These are phyloP conservation scores for Metschnikowia dekortorum DNA, from an alignment of 805 yeast species.

Conservation along the genomic window DNA sequence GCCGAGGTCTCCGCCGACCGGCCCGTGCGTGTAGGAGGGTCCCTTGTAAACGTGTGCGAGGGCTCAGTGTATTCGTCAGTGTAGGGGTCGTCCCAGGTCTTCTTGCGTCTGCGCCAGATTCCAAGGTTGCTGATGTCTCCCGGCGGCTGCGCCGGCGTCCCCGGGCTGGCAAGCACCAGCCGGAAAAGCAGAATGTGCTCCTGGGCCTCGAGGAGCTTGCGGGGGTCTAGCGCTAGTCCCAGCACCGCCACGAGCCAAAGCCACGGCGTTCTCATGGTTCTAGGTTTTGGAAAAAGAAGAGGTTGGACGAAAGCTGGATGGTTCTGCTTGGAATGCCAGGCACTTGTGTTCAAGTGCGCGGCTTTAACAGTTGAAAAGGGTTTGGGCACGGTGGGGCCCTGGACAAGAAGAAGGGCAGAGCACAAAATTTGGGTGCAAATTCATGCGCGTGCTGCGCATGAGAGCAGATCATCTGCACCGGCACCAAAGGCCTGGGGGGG, in stretches of 20 bases:
- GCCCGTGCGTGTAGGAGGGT: not conserved
- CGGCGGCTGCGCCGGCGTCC: no score
- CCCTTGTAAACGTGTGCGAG: not conserved
- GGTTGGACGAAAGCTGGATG: no score
- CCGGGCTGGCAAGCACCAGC: not conserved
- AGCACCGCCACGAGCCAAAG: slow-evolving; percentile 1
- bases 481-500: no score
- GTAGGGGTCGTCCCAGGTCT: not conserved
- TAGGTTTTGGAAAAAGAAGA: not conserved
- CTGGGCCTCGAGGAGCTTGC: not conserved
- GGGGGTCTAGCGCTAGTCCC: slow-evolving; percentile 2
- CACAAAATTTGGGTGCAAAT: slow-evolving; percentile 1
- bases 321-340: no score
- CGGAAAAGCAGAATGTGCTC: slow-evolving; percentile 1
- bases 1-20: not conserved
- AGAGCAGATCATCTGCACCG: not conserved
- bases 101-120: not conserved
- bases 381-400: not conserved
- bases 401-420: not conserved
- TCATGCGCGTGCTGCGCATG: not conserved
- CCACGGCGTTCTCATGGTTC: not conserved
- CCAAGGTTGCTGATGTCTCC: not conserved
- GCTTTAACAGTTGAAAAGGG: not conserved
- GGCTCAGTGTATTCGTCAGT: not conserved
- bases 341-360: no score